These are phyloP conservation scores for Grammothele lineata DNA, from an alignment of 768 basidiomycete genomes.

Conservation along the genomic window DNA sequence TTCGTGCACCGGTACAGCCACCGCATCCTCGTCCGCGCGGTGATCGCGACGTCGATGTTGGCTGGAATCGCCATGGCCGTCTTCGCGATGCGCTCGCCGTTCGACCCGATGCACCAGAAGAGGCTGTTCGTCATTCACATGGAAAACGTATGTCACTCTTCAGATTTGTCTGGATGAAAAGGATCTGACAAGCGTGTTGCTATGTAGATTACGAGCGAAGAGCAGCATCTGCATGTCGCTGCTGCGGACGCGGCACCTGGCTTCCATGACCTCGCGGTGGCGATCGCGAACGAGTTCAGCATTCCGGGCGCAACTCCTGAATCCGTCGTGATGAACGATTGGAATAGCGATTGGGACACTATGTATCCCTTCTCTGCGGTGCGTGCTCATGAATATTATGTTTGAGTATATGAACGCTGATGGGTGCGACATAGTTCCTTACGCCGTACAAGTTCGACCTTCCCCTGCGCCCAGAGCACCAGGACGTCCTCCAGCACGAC, in stretches of 20 bases:
- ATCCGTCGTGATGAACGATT: slow-evolving; percentile 61
- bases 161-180: too few relatives aligned
- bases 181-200: too few relatives aligned
- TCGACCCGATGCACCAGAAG: slow-evolving; percentile 85
- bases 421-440: slow-evolving; percentile 61
- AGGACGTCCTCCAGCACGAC: slow-evolving; percentile 20
- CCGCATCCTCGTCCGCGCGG: slow-evolving; percentile 30
- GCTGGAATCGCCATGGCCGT: slow-evolving; percentile 52
- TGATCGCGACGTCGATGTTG: slow-evolving; percentile 43
- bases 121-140: slow-evolving; percentile 78
- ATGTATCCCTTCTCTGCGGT: slow-evolving; percentile 80
- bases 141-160: slow-evolving; percentile 66
- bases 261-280: slow-evolving; percentile 54
- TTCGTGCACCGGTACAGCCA: slow-evolving; percentile 71
- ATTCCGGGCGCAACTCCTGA: slow-evolving; percentile 33
- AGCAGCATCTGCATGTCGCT: slow-evolving; percentile 77
- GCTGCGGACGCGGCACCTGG: slow-evolving; percentile 81
- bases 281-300: slow-evolving; percentile 62
- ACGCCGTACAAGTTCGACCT: slow-evolving; percentile 78
- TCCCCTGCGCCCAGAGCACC: slow-evolving; percentile 34
- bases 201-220: slow-evolving; percentile 62
- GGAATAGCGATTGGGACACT: slow-evolving; percentile 86
- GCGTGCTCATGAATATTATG: slow-evolving; percentile 19
- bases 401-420: background rate
- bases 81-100: slow-evolving; percentile 59